Base-by-base conservation (phyloP, 441 rosid species). In the Cnidoscolus chayamansa region DNA sequence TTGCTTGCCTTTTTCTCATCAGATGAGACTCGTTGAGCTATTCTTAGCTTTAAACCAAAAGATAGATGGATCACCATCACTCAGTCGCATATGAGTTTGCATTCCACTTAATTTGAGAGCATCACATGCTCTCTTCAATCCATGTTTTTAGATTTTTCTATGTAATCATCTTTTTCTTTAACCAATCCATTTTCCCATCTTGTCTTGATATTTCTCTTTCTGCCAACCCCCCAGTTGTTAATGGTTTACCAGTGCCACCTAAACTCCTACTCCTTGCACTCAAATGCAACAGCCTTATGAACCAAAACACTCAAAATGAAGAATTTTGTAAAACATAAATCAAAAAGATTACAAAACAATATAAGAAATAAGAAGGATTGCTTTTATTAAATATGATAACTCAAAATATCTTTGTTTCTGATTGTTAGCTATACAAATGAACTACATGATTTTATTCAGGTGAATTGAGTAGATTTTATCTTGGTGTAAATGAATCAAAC, bases 31-130 rank as follows among this genome's bases (percentile, higher is more conserved):
- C 77, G 65, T 74, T 59, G 67, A 71, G 74, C 78, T 62, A 12
- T 69, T 68, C 70, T 16, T 60, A 49, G 43, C 78, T 79, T 81
- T 76, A 76, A 64, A 82, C 82, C 70, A 81, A 66, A 68, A 8
- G 35, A 54, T 12, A 55, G 53, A 71, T 70, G 74, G 74, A 65
- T 59, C 75, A 62, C 67, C 65, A 67, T 77, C 50, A 54, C 62
- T 73, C 50, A 79, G 85, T 86, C 57, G 85, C 73, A 77, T 87
- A 84, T 89, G 94, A 93, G 86, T 88, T 63, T 81, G 96, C 82
- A 86, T 86, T 84, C 97, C 97, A 93, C 94, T 89, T 74, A 67
- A 79, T n/a, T 30, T 67, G 7, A 59, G 75, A 82, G 91, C 82
- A 86, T 86, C 89, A 80, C 73, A 86, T 84, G 83, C 87, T 72